A percentile compares a stretch with the other conserved stretches of the same genome.
Evolutionary conservation across 2,329 filamentous ascomycete species (phyloP).

Genomic region (Zymoseptoria tritici): DNA sequence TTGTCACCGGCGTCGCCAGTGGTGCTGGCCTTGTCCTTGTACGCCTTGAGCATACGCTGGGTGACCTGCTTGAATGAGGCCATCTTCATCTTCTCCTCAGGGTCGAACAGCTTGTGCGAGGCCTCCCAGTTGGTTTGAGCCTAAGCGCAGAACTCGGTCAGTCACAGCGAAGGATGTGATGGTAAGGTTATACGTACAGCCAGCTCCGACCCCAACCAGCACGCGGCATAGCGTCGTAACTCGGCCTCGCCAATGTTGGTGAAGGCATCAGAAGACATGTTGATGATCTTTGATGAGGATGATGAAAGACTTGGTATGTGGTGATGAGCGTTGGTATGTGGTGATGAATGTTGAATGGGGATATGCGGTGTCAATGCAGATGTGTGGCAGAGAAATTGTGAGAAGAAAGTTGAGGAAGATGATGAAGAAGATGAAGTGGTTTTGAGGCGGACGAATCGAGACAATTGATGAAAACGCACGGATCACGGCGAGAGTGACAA

Average conservation of each 20-base stretch:
- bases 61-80: slow-evolving; percentile 17
- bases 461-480: too few relatives aligned
- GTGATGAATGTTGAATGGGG: too few relatives aligned
- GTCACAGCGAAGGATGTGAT: too few relatives aligned
- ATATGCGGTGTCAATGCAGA: too few relatives aligned
- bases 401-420: too few relatives aligned
- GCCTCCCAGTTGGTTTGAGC: slow-evolving; percentile 14
- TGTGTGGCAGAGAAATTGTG: too few relatives aligned
- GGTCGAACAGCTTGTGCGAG: slow-evolving; percentile 8
- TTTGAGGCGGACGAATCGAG: too few relatives aligned
- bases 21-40: slow-evolving; percentile 1
- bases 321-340: too few relatives aligned
- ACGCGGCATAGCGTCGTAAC: slow-evolving; percentile 15
- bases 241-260: slow-evolving; percentile 4
- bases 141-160: too few relatives aligned
- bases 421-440: too few relatives aligned
- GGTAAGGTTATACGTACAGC: background rate
- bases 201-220: slow-evolving; percentile 9
- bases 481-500: background rate
- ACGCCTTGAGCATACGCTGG: slow-evolving; percentile 3
- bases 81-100: slow-evolving; percentile 12
- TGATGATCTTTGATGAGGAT: too few relatives aligned
- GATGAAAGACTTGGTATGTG: too few relatives aligned
- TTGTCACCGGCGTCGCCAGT: background rate
- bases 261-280: background rate